These are phyloP conservation scores for Larix sibirica DNA, from an alignment of 83 land plant genomes.

Conservation along the genomic window DNA sequence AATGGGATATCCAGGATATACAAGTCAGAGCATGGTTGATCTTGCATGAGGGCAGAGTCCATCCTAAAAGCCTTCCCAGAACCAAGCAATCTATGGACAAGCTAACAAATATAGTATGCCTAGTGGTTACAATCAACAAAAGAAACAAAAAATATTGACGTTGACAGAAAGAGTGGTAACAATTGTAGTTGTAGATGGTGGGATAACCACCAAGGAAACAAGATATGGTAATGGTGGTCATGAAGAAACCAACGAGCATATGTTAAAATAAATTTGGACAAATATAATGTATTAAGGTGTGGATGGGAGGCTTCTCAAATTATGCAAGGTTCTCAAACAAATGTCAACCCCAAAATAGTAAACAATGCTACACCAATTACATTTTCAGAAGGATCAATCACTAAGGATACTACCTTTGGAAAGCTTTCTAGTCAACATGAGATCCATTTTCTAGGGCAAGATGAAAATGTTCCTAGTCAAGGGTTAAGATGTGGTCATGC, in stretches of 20 bases:
- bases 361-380: not conserved
- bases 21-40: too few species aligned
- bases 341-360: not conserved
- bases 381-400: not conserved
- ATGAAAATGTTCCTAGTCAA: not conserved
- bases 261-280: not conserved
- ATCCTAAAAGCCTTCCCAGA: not conserved
- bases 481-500: not conserved
- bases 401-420: not conserved
- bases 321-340: constrained; percentile 1
- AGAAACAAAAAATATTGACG: too few species aligned
- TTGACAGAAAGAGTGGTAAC: too few species aligned
- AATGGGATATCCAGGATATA: too few species aligned
- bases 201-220: too few species aligned
- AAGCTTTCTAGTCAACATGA: not conserved
- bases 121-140: not conserved
- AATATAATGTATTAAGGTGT: not conserved
- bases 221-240: too few species aligned
- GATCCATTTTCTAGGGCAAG: not conserved
- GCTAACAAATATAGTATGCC: not conserved
- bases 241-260: not conserved
- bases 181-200: too few species aligned
- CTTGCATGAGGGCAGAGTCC: not conserved
- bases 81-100: not conserved
- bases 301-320: not conserved